Evolutionary conservation across 495 filamentous ascomycete genomes (phyloP), one percentile per base, ranked within the genome.

Genomic region (Recurvomyces mirabilis): DNA sequence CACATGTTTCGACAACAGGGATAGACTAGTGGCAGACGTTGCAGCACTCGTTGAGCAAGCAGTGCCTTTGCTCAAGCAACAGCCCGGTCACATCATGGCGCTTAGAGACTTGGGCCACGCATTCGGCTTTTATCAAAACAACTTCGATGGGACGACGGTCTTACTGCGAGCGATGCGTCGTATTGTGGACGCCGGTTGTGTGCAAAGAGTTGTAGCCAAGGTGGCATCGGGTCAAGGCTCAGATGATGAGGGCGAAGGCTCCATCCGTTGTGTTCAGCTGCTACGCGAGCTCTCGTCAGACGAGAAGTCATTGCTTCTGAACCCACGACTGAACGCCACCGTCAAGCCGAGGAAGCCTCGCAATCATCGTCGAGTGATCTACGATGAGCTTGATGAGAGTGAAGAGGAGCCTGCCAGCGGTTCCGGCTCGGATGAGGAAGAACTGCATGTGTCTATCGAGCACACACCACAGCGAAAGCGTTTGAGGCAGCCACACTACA

Each of bases 221-320:
- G 52, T 13, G 51, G 53, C 4, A n/a, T n/a, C n/a, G n/a, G n/a
- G n/a, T n/a, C n/a, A n/a, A n/a, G n/a, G n/a, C n/a, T n/a, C n/a
- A n/a, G n/a, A n/a, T n/a, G n/a, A n/a, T n/a, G n/a, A n/a, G n/a
- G n/a, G n/a, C n/a, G n/a, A n/a, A n/a, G n/a, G n/a, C n/a, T n/a
- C n/a, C n/a, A n/a, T 71, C 42, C 62, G 68, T 13, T 88, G 84
- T 48, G 66, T 93, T 25, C 79, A 81, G 60, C 81, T 84, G 26
- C 46, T 88, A 17, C 73, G 84, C 15, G 81, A 84, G n/a, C 82
- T 82, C n/a, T n/a, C n/a, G n/a, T n/a, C n/a, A n/a, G n/a, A n/a
- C n/a, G n/a, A n/a, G n/a, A n/a, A n/a, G n/a, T n/a, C n/a, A n/a
- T n/a, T n/a, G n/a, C n/a, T n/a, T n/a, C n/a, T n/a, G n/a, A n/a